Conservation (phyloP, 1,139 yeast species). For the Geotrichum cucujoidarum region DNA sequence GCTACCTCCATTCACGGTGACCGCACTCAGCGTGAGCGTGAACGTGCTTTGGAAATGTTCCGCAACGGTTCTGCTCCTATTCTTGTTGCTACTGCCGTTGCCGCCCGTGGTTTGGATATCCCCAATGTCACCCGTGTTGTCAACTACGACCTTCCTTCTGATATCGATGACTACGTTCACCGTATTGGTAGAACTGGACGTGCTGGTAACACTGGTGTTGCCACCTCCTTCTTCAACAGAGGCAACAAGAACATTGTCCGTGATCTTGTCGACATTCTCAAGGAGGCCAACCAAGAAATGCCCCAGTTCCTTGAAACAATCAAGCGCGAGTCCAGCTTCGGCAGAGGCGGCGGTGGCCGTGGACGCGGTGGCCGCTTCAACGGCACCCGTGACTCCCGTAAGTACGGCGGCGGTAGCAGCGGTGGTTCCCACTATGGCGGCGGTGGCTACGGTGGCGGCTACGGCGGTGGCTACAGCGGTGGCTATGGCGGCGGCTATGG, state of each 20-base stretch:
- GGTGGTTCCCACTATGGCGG: constrained; percentile 33
- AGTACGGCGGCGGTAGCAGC: constrained; percentile 34
- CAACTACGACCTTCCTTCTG: constrained; percentile 94
- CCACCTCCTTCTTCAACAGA: constrained; percentile 97
- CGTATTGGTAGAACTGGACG: constrained; percentile 99
- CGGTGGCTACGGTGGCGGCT: constrained; percentile 23
- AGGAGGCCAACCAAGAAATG: constrained; percentile 96
- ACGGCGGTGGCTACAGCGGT: constrained; percentile 1
- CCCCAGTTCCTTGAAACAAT: constrained; percentile 81
- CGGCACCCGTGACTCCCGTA: constrained; percentile 38
- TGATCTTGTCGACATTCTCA: constrained; percentile 78
- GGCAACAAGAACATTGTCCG: constrained; percentile 86
- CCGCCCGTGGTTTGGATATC: constrained; percentile 98
- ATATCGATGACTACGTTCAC: constrained; percentile 97
- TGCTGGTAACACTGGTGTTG: constrained; percentile 98
- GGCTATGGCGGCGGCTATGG: constrained; percentile 1
- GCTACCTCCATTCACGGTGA: constrained; percentile 99
- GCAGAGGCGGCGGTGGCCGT: constrained; percentile 44
- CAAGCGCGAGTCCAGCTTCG: constrained; percentile 69
- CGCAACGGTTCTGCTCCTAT: constrained; percentile 84
- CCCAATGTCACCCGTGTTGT: constrained; percentile 97
- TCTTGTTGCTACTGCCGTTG: constrained; percentile 97
- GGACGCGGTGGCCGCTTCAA: constrained; percentile 35
- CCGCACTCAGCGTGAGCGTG: constrained; percentile 97
- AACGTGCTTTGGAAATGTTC: constrained; percentile 87